Evolutionary conservation across 2,329 filamentous ascomycete genomes (phyloP).

Genomic region (Nannizziopsis barbatae): DNA sequence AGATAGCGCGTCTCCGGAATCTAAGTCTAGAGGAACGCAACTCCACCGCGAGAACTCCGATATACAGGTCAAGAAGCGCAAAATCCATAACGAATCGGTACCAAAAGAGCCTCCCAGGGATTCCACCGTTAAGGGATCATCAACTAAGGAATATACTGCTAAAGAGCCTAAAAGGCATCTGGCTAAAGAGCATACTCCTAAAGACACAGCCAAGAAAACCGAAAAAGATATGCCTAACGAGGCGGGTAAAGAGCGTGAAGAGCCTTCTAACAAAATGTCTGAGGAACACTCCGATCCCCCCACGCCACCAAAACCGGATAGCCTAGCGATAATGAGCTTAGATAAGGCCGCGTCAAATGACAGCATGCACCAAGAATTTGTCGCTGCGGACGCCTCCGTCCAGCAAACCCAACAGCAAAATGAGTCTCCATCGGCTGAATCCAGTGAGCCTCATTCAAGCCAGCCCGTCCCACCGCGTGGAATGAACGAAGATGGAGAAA

Average conservation of each 20-base stretch:
- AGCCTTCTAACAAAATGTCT: constrained; percentile 21
- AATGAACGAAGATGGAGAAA: too few relatives aligned
- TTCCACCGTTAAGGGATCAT: neutral
- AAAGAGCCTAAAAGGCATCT: too few relatives aligned
- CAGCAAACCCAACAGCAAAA: neutral
- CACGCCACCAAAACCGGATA: constrained; percentile 19
- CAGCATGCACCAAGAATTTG: neutral
- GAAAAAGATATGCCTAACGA: too few relatives aligned
- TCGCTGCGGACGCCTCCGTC: neutral
- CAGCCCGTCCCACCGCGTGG: too few relatives aligned
- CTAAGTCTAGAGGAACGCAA: constrained; percentile 27
- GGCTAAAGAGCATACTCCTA: too few relatives aligned
- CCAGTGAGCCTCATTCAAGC: too few relatives aligned
- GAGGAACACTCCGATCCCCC: constrained; percentile 15
- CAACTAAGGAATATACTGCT: too few relatives aligned
- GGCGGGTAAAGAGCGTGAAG: constrained; percentile 5
- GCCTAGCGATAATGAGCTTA: constrained; percentile 16
- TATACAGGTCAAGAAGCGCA: constrained; percentile 35
- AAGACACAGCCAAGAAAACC: too few relatives aligned
- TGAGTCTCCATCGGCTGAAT: neutral
- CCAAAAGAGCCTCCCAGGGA: constrained; percentile 15
- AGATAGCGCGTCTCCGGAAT: constrained; percentile 33
- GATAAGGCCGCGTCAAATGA: constrained; percentile 7
- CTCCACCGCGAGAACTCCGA: constrained; percentile 23
- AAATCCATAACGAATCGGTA: constrained; percentile 32